A percentile compares a stretch with the other conserved stretches of the same genome.
Evolutionary conservation across 306 rosid genomes (phyloP).

Genomic region (Crotalaria pallida): DNA sequence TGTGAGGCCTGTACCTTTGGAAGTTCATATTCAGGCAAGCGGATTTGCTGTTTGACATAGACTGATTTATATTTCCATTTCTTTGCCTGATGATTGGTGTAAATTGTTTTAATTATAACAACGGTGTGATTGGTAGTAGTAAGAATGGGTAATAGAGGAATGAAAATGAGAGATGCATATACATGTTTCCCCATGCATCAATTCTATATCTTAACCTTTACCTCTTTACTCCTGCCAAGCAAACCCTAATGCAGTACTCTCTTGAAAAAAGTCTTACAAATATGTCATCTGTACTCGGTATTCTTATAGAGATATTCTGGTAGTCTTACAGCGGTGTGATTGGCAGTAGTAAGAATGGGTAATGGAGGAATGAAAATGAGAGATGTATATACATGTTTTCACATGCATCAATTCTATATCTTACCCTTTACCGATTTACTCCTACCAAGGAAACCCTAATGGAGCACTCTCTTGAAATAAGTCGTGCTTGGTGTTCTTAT

Average conservation of each 20-base stretch:
- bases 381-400: not conserved
- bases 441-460: not conserved
- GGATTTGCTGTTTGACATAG: conserved; percentile 23
- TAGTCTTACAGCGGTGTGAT: no score
- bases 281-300: not conserved
- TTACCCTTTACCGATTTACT: not conserved
- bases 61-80: not conserved
- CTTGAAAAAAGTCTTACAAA: not conserved
- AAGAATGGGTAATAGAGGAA: not conserved
- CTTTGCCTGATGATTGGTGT: not conserved
- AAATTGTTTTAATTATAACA: not conserved
- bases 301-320: no score
- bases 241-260: not conserved
- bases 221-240: not conserved
- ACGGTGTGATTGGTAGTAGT: not conserved
- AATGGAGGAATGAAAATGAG: not conserved
- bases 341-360: no score
- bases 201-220: not conserved
- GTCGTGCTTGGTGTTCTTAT: no score
- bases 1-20: conserved; percentile 94
- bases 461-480: not conserved
- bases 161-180: not conserved
- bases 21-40: conserved; percentile 97
- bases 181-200: not conserved
- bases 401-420: not conserved